A percentile compares a stretch with the other conserved stretches of the same genome.
Evolutionary conservation across 1,139 yeast genomes (phyloP).

Genomic region (Saccharomyces pastorianus): DNA sequence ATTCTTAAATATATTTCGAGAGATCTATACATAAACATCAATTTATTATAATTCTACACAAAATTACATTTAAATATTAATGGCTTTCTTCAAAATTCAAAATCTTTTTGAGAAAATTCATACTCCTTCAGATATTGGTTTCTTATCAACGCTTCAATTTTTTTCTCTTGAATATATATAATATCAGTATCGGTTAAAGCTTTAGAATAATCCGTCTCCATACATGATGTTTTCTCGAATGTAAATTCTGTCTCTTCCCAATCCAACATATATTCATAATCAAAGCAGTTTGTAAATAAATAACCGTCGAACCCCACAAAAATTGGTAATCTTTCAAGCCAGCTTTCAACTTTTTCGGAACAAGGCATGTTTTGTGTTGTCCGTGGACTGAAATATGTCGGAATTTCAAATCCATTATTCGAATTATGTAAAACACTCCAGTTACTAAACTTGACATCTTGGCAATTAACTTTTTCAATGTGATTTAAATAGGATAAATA

Average conservation of each 20-base stretch:
- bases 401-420: constrained; percentile 26
- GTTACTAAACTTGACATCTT: background rate
- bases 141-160: constrained; percentile 26
- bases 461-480: background rate
- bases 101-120: constrained; percentile 5
- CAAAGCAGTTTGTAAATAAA: constrained; percentile 19
- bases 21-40: background rate
- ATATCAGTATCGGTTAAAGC: constrained; percentile 25
- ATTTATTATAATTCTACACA: background rate
- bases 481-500: background rate
- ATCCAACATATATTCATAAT: constrained; percentile 17
- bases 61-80: background rate
- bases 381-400: constrained; percentile 49
- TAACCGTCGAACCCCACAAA: constrained; percentile 15
- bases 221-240: constrained; percentile 2
- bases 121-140: constrained; percentile 15
- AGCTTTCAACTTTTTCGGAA: constrained; percentile 51
- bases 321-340: constrained; percentile 54
- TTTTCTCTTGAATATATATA: constrained; percentile 24
- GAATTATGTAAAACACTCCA: background rate
- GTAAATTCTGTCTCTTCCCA: constrained; percentile 32
- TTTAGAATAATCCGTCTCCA: constrained; percentile 2
- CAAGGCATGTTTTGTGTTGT: constrained; percentile 50
- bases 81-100: background rate
- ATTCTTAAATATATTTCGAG: background rate